Percentiles rank a stretch among this genome's conserved stretches.
phyloP scores from a whole-genome alignment of 495 filamentous ascomycete genomes.

The Penicillium goetzii region DNA sequence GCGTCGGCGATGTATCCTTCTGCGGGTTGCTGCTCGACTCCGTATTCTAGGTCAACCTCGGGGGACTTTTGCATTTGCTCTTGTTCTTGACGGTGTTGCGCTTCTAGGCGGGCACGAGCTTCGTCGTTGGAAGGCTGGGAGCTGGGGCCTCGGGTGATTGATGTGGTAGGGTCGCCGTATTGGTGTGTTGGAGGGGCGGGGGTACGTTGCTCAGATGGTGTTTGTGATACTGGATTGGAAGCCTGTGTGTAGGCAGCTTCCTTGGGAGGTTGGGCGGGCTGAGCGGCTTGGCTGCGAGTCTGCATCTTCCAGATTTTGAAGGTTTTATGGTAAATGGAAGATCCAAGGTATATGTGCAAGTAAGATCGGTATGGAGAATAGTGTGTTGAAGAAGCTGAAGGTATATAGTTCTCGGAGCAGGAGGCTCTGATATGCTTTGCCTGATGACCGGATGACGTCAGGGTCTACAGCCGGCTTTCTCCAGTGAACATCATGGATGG shows the following conservation, averaged over 20 bases:
- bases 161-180: slow-evolving; percentile 36
- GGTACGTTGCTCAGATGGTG: slow-evolving; percentile 49
- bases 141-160: slow-evolving; percentile 44
- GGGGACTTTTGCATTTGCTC: slow-evolving; percentile 22
- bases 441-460: slow-evolving; percentile 31
- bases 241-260: slow-evolving; percentile 53
- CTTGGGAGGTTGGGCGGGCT: slow-evolving; percentile 55
- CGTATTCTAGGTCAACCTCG: slow-evolving; percentile 52
- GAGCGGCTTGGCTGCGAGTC: slow-evolving; percentile 18
- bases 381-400: neutral
- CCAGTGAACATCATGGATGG: neutral
- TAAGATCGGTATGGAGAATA: neutral
- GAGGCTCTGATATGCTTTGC: slow-evolving; percentile 4
- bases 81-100: slow-evolving; percentile 24
- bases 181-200: slow-evolving; percentile 33
- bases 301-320: slow-evolving; percentile 19
- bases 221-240: slow-evolving; percentile 54
- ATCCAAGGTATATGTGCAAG: neutral
- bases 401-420: slow-evolving; percentile 2
- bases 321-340: neutral
- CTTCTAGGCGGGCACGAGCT: slow-evolving; percentile 27
- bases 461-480: slow-evolving; percentile 13
- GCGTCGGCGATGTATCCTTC: slow-evolving; percentile 60
- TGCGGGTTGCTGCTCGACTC: slow-evolving; percentile 56
- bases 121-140: slow-evolving; percentile 45